Conservation (phyloP, 139 green algal species). For the Nannochloris sp. region DNA sequence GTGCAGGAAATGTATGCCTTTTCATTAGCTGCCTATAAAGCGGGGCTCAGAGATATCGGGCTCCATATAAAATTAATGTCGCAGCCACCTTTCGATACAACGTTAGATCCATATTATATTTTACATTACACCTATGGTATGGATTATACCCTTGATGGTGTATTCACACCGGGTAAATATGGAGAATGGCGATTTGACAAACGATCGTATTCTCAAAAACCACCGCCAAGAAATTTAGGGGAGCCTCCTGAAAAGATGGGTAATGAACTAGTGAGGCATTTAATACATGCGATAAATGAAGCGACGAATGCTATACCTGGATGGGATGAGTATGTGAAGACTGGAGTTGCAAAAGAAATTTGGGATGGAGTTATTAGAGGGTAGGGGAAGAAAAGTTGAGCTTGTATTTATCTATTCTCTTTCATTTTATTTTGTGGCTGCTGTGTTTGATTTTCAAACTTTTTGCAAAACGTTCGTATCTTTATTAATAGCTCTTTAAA, state of each 20-base stretch:
- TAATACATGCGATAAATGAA: constrained; percentile 46
- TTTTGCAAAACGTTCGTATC: not conserved
- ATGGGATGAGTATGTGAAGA: constrained; percentile 70
- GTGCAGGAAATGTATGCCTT: constrained; percentile 97
- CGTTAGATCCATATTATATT: constrained; percentile 69
- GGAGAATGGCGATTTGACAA: constrained; percentile 96
- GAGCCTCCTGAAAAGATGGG: constrained; percentile 59
- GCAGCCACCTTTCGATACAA: constrained; percentile 89
- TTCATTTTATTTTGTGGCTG: too few relatives aligned
- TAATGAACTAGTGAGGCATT: constrained; percentile 70
- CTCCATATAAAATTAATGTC: constrained; percentile 62
- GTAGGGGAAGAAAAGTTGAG: too few relatives aligned
- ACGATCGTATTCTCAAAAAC: constrained; percentile 56
- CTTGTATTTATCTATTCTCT: too few relatives aligned
- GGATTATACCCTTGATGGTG: constrained; percentile 72
- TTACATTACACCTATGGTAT: constrained; percentile 98
- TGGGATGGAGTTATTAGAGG: constrained; percentile 37
- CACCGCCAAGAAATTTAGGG: constrained; percentile 53
- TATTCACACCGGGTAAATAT: constrained; percentile 74
- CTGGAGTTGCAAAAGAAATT: constrained; percentile 32
- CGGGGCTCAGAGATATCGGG: constrained; percentile 52
- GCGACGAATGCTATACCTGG: constrained; percentile 22
- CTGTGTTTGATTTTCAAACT: too few relatives aligned
- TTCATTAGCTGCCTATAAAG: constrained; percentile 62
- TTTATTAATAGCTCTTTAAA: not conserved